Evolutionary conservation across 2,329 filamentous ascomycete species (phyloP).

Genomic region (Chalara sp.): DNA sequence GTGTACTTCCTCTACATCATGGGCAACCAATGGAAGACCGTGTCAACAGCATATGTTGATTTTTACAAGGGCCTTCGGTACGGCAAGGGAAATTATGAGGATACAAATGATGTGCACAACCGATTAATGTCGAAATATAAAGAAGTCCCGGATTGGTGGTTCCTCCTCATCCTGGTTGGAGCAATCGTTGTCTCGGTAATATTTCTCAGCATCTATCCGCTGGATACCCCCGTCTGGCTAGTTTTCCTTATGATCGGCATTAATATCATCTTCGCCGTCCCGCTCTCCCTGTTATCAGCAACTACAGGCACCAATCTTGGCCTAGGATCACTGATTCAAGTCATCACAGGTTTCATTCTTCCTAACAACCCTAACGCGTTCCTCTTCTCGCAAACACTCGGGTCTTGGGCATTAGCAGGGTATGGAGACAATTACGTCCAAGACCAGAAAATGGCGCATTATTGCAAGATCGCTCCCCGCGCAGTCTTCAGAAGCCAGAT

Average conservation of each 20-base stretch:
- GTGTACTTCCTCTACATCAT: conserved; percentile 38
- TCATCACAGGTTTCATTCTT: conserved; percentile 33
- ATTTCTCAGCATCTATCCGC: conserved; percentile 16
- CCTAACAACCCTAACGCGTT: conserved; percentile 30
- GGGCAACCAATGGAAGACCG: conserved; percentile 34
- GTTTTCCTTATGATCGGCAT: conserved; percentile 25
- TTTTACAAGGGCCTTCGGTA: conserved; percentile 28
- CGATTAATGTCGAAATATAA: conserved; percentile 36
- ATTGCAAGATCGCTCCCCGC: conserved; percentile 35
- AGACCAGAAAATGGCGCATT: conserved; percentile 36
- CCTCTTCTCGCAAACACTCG: conserved; percentile 33
- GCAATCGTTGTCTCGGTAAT: conserved; percentile 30
- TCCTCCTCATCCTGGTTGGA: conserved; percentile 31
- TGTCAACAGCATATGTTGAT: conserved; percentile 32
- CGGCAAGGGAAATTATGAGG: conserved; percentile 34
- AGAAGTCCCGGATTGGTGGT: conserved; percentile 46
- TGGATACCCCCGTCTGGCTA: conserved; percentile 15
- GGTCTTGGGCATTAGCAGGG: conserved; percentile 30
- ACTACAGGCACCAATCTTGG: conserved; percentile 38
- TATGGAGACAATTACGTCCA: conserved; percentile 27
- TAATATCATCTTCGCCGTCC: conserved; percentile 30
- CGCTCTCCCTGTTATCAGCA: conserved; percentile 36
- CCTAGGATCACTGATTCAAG: conserved; percentile 35
- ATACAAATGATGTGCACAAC: conserved; percentile 36
- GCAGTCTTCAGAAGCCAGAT: conserved; percentile 36